A percentile compares a stretch with the other conserved stretches of the same genome.
These are phyloP conservation scores for Dryas alaskensis DNA, from an alignment of 306 rosid species.

Conservation along the genomic window DNA sequence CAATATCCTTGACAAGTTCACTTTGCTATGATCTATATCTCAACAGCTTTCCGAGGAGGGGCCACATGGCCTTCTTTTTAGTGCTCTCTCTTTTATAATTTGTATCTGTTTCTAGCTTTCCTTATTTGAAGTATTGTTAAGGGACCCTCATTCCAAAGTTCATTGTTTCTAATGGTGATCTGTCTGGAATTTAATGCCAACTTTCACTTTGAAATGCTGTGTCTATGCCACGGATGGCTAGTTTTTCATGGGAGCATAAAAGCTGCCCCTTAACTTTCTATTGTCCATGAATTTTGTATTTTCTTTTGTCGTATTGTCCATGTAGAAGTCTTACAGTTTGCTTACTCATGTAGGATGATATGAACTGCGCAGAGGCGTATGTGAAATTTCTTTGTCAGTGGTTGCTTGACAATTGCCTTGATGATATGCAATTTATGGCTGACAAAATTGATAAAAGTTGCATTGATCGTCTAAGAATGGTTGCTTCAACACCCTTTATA, in stretches of 20 bases:
- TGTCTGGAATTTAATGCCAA: neutral
- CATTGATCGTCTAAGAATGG: constrained; percentile 75
- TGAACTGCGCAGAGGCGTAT: constrained; percentile 96
- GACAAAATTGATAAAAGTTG: constrained; percentile 77
- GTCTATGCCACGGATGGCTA: neutral
- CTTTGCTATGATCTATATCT: neutral
- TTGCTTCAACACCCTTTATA: constrained; percentile 71
- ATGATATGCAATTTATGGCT: constrained; percentile 92
- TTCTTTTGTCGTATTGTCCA: neutral
- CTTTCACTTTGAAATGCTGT: neutral
- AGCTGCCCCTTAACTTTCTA: neutral
- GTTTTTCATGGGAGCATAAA: neutral
- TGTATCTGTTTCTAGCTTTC: neutral
- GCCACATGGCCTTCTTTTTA: neutral
- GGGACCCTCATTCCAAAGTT: neutral
- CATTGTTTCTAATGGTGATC: neutral
- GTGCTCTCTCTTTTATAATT: neutral
- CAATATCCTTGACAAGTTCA: neutral
- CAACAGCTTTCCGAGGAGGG: neutral
- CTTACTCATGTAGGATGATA: constrained; percentile 63
- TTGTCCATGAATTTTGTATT: constrained; percentile 17
- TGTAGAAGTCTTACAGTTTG: constrained; percentile 12
- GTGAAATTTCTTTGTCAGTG: constrained; percentile 83
- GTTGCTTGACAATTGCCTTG: constrained; percentile 81
- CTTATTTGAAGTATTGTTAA: neutral